phyloP scores from a whole-genome alignment of 768 basidiomycete genomes.

The Leccinum boreale region DNA sequence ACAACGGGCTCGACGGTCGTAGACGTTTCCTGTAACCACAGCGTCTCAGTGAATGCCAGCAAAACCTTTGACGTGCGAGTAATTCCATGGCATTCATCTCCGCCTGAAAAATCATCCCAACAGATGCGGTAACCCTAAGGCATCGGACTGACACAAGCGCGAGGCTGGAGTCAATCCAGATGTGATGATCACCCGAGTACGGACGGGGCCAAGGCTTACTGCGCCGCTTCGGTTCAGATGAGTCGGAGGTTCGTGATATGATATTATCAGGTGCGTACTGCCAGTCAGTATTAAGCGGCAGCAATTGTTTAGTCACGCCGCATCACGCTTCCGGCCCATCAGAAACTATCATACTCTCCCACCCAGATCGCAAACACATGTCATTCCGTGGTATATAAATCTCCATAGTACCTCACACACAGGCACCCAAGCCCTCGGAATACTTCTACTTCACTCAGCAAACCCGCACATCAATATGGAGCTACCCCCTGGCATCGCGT shows the following conservation, averaged over 20 bases:
- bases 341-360: background rate
- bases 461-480: conserved; percentile 16
- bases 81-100: background rate
- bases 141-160: no score
- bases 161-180: no score
- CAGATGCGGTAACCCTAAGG: background rate
- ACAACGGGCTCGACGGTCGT: background rate
- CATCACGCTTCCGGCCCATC: background rate
- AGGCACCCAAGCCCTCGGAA: background rate
- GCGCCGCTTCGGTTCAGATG: background rate
- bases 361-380: conserved; percentile 9
- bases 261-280: no score
- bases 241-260: background rate
- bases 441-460: background rate
- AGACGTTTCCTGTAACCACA: background rate
- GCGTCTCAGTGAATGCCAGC: background rate
- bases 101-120: background rate
- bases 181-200: no score
- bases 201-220: background rate
- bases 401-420: background rate
- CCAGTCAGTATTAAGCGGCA: no score
- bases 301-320: background rate
- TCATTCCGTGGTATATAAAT: conserved; percentile 6
- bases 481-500: conserved; percentile 34
- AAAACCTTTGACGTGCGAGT: background rate